phyloP scores from a whole-genome alignment of 345 rosid genomes.

The Populus davidiana region DNA sequence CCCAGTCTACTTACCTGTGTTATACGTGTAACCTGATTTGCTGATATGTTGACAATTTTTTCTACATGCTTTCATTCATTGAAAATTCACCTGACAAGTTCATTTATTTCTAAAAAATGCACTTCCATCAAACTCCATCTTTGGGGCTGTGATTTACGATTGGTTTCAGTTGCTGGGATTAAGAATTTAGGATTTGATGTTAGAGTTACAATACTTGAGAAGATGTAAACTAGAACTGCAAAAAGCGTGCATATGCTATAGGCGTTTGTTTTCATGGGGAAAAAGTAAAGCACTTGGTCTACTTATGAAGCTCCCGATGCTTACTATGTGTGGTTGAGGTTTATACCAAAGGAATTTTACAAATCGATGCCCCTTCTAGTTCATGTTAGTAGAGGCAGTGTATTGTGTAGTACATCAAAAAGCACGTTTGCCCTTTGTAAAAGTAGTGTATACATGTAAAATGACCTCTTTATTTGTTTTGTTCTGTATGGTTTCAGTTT shows the following conservation, averaged over 20 bases:
- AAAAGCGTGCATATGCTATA: not conserved
- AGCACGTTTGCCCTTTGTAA: not conserved
- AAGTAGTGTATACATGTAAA: not conserved
- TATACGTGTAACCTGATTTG: not conserved
- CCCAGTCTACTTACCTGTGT: not conserved
- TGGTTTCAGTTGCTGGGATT: not conserved
- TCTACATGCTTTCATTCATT: not conserved
- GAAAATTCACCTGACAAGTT: not conserved
- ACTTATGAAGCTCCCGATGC: not conserved
- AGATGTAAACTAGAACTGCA: not conserved
- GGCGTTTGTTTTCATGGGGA: not conserved
- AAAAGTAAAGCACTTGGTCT: not conserved
- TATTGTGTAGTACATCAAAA: not conserved
- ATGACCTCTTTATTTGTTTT: not conserved
- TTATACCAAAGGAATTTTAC: not conserved
- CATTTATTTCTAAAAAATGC: not conserved
- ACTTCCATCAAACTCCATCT: not conserved
- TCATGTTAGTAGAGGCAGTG: not conserved
- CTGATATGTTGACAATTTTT: not conserved
- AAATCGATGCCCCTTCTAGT: not conserved
- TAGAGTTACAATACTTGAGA: not conserved
- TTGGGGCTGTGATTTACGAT: not conserved
- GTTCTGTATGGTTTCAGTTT: conserved; percentile 45
- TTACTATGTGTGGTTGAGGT: not conserved
- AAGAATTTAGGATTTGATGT: not conserved